Evolutionary conservation across 345 rosid species (phyloP).

Genomic region (Passiflora organensis): DNA sequence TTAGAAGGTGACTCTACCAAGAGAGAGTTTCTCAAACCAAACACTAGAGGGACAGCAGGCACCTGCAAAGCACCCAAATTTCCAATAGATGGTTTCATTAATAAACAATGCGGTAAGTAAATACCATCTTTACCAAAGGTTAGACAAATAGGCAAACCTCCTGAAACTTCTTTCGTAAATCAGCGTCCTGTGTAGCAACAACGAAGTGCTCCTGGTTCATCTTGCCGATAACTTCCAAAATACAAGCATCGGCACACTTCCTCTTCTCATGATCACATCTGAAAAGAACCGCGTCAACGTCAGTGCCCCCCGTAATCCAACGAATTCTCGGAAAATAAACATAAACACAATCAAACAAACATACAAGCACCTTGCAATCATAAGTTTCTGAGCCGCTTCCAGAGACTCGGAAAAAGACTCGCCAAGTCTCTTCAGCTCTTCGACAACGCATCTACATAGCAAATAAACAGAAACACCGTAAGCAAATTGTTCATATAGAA

Average conservation of each 20-base stretch:
- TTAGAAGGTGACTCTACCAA: conserved; percentile 77
- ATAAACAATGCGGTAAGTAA: background rate
- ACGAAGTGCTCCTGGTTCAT: conserved; percentile 71
- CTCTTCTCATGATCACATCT: conserved; percentile 76
- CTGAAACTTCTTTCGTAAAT: conserved; percentile 58
- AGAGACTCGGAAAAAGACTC: conserved; percentile 47
- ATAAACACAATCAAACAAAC: background rate
- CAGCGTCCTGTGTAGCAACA: conserved; percentile 77
- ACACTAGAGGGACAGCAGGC: conserved; percentile 73
- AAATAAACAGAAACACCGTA: background rate
- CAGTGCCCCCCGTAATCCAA: background rate
- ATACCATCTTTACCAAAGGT: background rate
- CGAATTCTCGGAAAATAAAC: background rate
- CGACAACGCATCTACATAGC: conserved; percentile 53
- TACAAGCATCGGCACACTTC: conserved; percentile 65
- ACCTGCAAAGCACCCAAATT: conserved; percentile 42
- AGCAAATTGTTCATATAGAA: background rate
- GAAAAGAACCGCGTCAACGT: background rate
- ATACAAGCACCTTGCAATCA: conserved; percentile 47
- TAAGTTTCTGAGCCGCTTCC: conserved; percentile 49
- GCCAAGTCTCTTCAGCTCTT: conserved; percentile 74
- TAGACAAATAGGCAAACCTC: conserved; percentile 43
- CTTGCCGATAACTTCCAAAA: conserved; percentile 55
- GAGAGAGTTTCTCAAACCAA: conserved; percentile 64
- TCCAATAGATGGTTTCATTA: background rate